phyloP scores from a whole-genome alignment of 2,329 filamentous ascomycete genomes.

The Mycocentrospora acerina region DNA sequence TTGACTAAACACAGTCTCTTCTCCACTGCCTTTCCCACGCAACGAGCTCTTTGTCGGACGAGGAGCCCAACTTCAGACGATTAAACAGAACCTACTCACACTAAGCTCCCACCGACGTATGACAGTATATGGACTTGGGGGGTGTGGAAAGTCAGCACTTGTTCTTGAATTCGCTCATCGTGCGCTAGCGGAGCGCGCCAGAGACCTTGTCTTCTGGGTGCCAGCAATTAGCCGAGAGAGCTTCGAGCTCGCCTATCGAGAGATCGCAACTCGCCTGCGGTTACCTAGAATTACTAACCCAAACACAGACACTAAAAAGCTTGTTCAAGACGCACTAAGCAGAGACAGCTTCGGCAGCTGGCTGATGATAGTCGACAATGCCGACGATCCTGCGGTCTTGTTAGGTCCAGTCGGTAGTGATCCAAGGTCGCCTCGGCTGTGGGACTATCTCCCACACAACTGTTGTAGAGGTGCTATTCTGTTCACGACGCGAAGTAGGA shows the following conservation, averaged over 20 bases:
- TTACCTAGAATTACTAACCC: neutral
- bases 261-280: neutral
- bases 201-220: neutral
- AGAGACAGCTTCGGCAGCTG: conserved; percentile 29
- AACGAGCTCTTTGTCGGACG: too few species aligned
- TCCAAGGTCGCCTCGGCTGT: conserved; percentile 8
- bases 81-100: too few species aligned
- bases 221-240: neutral
- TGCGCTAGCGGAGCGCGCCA: neutral
- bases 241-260: conserved; percentile 2
- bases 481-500: conserved; percentile 27
- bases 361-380: conserved; percentile 51
- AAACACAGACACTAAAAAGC: conserved; percentile 38
- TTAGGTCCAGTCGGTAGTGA: conserved; percentile 12
- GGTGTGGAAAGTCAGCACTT: conserved; percentile 2
- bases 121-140: conserved; percentile 2
- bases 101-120: too few species aligned
- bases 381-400: conserved; percentile 42
- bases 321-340: too few species aligned
- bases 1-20: too few species aligned
- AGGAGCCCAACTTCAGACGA: too few species aligned
- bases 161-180: conserved; percentile 1
- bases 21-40: too few species aligned
- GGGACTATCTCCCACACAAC: conserved; percentile 35
- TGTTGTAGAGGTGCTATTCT: conserved; percentile 30